Evolutionary conservation across 2,329 filamentous ascomycete species (phyloP).

Genomic region (Sclerotinia sclerotiorum): DNA sequence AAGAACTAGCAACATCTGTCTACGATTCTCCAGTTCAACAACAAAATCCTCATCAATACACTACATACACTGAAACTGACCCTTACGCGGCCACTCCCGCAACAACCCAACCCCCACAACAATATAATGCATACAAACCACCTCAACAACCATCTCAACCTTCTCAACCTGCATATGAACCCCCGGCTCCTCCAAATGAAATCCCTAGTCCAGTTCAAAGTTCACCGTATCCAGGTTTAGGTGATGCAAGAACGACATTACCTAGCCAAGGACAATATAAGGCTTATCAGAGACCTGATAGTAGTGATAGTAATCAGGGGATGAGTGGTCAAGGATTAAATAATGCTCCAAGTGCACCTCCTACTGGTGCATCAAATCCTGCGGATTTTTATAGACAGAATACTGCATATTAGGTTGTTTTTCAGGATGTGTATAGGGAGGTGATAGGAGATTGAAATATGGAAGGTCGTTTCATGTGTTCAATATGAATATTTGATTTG

Average conservation of each 20-base stretch:
- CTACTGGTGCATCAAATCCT: conserved; percentile 29
- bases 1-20: conserved; percentile 74
- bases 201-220: conserved; percentile 34
- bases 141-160: conserved; percentile 31
- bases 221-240: conserved; percentile 35
- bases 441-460: not conserved
- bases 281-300: conserved; percentile 48
- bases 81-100: conserved; percentile 32
- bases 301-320: conserved; percentile 32
- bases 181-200: conserved; percentile 37
- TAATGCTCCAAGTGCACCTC: conserved; percentile 50
- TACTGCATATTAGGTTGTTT: conserved; percentile 37
- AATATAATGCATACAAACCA: conserved; percentile 39
- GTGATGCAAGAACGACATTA: conserved; percentile 51
- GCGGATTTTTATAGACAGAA: conserved; percentile 57
- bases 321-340: conserved; percentile 26
- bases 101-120: conserved; percentile 34
- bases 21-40: conserved; percentile 70
- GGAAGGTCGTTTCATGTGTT: not conserved
- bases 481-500: not conserved
- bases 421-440: not conserved
- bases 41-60: conserved; percentile 44
- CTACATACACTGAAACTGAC: conserved; percentile 37
- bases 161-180: conserved; percentile 31
- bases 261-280: conserved; percentile 56